phyloP scores from a whole-genome alignment of 176 grass and related monocot species.

The Aegilops longissima region DNA sequence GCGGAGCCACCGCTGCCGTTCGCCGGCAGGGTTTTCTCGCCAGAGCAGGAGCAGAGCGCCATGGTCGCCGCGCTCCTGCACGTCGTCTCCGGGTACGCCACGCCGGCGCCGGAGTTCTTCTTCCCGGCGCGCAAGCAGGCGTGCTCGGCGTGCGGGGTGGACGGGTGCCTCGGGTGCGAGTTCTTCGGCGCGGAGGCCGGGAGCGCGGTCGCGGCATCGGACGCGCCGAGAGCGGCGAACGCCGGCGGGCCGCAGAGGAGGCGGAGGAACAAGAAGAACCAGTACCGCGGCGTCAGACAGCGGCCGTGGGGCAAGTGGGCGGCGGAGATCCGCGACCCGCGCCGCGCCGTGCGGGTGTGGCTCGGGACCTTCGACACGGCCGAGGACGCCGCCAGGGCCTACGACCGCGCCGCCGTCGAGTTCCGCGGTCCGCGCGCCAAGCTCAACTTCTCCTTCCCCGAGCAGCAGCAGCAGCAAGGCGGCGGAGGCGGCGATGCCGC shows the following conservation, averaged over 20 bases:
- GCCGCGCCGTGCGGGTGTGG: constrained; percentile 13
- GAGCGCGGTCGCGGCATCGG: not conserved
- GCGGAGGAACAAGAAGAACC: constrained; percentile 65
- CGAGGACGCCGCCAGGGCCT: too few relatives aligned
- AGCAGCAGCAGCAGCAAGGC: not conserved
- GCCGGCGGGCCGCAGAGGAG: constrained; percentile 13
- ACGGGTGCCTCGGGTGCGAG: constrained; percentile 69
- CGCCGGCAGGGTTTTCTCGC: not conserved
- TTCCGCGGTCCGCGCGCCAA: too few relatives aligned
- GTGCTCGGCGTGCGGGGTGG: constrained; percentile 48
- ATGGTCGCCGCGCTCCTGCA: constrained; percentile 60
- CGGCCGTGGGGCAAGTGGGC: constrained; percentile 85
- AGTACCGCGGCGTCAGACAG: constrained; percentile 78
- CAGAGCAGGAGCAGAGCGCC: constrained; percentile 49
- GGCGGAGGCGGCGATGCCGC: not conserved
- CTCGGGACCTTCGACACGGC: too few relatives aligned
- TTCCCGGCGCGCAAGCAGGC: not conserved
- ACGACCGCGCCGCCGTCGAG: too few relatives aligned
- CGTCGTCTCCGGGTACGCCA: constrained; percentile 68
- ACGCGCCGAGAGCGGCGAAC: not conserved
- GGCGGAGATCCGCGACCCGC: constrained; percentile 88
- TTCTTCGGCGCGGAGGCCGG: constrained; percentile 37
- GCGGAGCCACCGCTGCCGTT: constrained; percentile 17
- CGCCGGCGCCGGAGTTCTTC: constrained; percentile 36
- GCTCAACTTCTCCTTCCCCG: too few relatives aligned